Evolutionary conservation across 345 rosid genomes (phyloP).

Genomic region (Reutealis trisperma): DNA sequence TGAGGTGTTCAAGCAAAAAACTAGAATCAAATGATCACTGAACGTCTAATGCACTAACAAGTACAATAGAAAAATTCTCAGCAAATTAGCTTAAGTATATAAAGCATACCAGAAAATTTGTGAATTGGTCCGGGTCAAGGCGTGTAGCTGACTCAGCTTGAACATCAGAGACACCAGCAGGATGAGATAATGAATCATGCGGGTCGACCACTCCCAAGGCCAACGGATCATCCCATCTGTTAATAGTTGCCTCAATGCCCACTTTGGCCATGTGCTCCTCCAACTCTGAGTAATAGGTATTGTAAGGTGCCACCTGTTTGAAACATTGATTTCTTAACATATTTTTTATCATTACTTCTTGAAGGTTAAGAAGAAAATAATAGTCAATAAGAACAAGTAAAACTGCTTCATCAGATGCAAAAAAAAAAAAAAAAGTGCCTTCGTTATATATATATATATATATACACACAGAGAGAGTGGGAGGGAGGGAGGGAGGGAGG

Average conservation of each 20-base stretch:
- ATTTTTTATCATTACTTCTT: background rate
- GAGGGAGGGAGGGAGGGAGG: too few relatives aligned
- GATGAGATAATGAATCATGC: conserved; percentile 94
- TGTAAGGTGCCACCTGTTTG: conserved; percentile 92
- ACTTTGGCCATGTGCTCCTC: conserved; percentile 89
- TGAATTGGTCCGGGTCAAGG: conserved; percentile 90
- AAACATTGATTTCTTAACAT: background rate
- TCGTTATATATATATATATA: background rate
- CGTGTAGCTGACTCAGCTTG: conserved; percentile 84
- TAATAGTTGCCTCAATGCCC: conserved; percentile 74
- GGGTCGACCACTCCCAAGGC: conserved; percentile 89
- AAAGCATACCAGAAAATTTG: conserved; percentile 76
- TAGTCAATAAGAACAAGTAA: background rate
- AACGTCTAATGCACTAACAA: background rate
- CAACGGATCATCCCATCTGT: conserved; percentile 91
- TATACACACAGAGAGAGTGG: too few relatives aligned
- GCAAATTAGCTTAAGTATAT: background rate
- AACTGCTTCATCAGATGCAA: conserved; percentile 7
- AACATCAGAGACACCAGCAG: conserved; percentile 94
- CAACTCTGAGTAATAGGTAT: conserved; percentile 84
- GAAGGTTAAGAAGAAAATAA: background rate
- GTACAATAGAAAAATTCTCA: background rate
- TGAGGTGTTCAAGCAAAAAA: background rate
- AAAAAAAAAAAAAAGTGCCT: background rate
- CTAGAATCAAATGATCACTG: background rate